These are phyloP conservation scores for Sanghuangporus baumii DNA, from an alignment of 1,284 basidiomycete genomes.

Conservation along the genomic window DNA sequence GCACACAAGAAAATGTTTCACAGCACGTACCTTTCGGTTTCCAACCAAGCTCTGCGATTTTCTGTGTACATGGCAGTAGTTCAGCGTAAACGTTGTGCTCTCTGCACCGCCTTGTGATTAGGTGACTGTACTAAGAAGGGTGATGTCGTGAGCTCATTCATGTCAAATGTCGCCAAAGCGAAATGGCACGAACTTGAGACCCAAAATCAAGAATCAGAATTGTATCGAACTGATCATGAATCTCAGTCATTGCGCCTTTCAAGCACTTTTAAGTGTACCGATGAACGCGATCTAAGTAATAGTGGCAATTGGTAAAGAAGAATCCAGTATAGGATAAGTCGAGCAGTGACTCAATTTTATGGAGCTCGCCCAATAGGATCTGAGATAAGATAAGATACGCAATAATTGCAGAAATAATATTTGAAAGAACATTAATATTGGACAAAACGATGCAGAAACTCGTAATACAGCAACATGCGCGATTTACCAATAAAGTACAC, in stretches of 20 bases:
- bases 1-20: background rate
- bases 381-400: background rate
- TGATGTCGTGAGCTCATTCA: background rate
- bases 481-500: too few species aligned
- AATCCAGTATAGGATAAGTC: too few species aligned
- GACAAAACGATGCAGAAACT: background rate
- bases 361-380: background rate
- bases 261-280: background rate
- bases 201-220: conserved; percentile 98
- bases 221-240: conserved; percentile 95
- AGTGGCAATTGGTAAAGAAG: background rate
- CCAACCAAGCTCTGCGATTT: conserved; percentile 86
- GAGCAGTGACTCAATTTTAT: background rate
- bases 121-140: conserved; percentile 81
- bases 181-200: conserved; percentile 66
- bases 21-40: conserved; percentile 80
- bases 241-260: conserved; percentile 56
- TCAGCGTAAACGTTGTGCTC: conserved; percentile 98
- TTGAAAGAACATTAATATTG: background rate
- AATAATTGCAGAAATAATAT: background rate
- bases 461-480: background rate
- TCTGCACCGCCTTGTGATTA: conserved; percentile 97
- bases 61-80: conserved; percentile 95
- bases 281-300: background rate
- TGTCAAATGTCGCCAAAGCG: background rate